Evolutionary conservation across 345 rosid species (phyloP).

Genomic region (Cardamine chenopodiifolia): DNA sequence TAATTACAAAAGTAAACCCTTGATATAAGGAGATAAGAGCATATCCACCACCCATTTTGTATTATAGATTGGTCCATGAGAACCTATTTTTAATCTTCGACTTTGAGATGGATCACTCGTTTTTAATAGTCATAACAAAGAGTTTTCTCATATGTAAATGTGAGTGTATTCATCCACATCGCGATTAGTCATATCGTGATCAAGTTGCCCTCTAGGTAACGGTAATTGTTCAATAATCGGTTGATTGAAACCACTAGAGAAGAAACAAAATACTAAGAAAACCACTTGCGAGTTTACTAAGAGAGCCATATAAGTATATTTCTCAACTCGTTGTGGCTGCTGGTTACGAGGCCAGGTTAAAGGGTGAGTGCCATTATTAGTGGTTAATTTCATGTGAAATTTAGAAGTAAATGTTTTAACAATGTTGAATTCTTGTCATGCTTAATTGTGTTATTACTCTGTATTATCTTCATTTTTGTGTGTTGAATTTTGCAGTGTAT

Average conservation of each 20-base stretch:
- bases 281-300: constrained; percentile 1
- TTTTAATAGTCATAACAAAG: constrained; percentile 26
- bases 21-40: constrained; percentile 33
- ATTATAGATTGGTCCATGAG: constrained; percentile 38
- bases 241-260: background rate
- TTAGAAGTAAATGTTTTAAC: background rate
- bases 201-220: constrained; percentile 36
- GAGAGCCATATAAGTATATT: background rate
- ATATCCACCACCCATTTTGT: constrained; percentile 33
- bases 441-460: background rate
- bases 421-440: background rate
- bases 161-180: constrained; percentile 13
- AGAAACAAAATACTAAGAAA: background rate
- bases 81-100: constrained; percentile 29
- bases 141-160: constrained; percentile 22
- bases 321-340: background rate
- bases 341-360: background rate
- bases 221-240: constrained; percentile 16
- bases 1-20: constrained; percentile 32
- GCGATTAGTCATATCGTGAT: constrained; percentile 18
- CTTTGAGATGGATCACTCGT: constrained; percentile 19
- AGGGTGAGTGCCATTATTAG: background rate
- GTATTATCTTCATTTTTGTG: background rate
- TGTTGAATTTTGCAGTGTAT: background rate
- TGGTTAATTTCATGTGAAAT: background rate